phyloP scores from a whole-genome alignment of 768 basidiomycete species.

The Termitomyces sp. region DNA sequence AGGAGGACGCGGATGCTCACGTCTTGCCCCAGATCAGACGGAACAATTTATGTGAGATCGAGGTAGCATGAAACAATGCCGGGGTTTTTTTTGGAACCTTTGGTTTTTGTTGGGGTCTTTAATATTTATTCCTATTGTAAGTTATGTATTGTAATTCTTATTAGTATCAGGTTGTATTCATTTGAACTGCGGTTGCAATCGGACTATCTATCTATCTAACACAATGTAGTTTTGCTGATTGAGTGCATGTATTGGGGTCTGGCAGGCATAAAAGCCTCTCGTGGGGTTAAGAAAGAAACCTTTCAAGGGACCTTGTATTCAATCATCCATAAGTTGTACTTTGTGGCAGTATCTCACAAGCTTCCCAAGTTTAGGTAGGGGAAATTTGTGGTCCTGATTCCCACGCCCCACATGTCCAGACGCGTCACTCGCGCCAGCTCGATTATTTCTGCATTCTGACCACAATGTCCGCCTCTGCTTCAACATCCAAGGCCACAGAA shows the following conservation, averaged over 20 bases:
- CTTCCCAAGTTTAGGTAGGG: background rate
- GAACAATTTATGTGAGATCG: slow-evolving; percentile 3
- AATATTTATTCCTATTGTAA: slow-evolving; percentile 17
- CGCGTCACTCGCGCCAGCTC: slow-evolving; percentile 16
- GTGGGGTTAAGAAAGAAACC: no score
- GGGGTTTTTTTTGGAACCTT: background rate
- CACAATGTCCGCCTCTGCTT: slow-evolving; percentile 39
- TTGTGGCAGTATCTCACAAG: no score
- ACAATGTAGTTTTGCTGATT: no score
- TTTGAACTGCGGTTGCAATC: background rate
- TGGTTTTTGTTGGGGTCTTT: background rate
- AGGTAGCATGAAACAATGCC: slow-evolving; percentile 16
- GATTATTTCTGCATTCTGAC: background rate
- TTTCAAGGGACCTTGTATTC: no score
- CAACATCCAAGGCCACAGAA: slow-evolving; percentile 43
- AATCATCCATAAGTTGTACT: no score
- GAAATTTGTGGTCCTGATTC: slow-evolving; percentile 1
- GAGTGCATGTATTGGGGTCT: background rate
- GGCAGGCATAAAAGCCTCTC: no score
- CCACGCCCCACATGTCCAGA: slow-evolving; percentile 11
- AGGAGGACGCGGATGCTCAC: slow-evolving; percentile 8
- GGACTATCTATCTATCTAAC: background rate
- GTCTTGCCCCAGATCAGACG: slow-evolving; percentile 15
- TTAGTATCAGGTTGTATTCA: no score
- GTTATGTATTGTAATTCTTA: slow-evolving; percentile 1